phyloP scores from a whole-genome alignment of 148 eudicot genomes.

The Vaccinium vitisidaea region DNA sequence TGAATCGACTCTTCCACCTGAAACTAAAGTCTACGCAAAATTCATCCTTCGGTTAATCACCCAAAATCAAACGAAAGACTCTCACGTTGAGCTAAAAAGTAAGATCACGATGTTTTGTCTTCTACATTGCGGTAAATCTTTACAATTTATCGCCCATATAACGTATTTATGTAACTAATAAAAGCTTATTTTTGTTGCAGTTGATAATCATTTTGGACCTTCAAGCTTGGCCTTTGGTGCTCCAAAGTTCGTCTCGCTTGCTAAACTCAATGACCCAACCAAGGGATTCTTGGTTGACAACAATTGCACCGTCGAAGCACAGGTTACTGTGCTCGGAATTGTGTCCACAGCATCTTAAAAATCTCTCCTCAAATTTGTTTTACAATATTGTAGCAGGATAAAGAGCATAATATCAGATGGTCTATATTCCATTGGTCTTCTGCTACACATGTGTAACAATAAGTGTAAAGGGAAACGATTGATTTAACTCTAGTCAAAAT shows the following conservation, averaged over 20 bases:
- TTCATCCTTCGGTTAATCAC: not conserved
- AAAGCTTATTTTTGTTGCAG: not conserved
- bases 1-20: constrained; percentile 7
- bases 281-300: constrained; percentile 8
- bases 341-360: constrained; percentile 4
- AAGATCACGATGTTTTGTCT: not conserved
- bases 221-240: constrained; percentile 6
- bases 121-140: not conserved
- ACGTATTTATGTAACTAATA: not conserved
- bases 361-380: not conserved
- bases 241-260: constrained; percentile 10
- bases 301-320: constrained; percentile 7
- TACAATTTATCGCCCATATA: not conserved
- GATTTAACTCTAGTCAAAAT: not conserved
- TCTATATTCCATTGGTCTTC: not conserved
- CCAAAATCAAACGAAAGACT: not conserved
- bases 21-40: constrained; percentile 9
- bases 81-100: not conserved
- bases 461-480: not conserved
- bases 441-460: not conserved
- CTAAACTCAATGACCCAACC: constrained; percentile 18
- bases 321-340: constrained; percentile 12
- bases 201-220: constrained; percentile 11
- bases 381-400: not conserved
- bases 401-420: not conserved